These are phyloP conservation scores for Venturia nashicola DNA, from an alignment of 2,329 filamentous ascomycete genomes.

Conservation along the genomic window DNA sequence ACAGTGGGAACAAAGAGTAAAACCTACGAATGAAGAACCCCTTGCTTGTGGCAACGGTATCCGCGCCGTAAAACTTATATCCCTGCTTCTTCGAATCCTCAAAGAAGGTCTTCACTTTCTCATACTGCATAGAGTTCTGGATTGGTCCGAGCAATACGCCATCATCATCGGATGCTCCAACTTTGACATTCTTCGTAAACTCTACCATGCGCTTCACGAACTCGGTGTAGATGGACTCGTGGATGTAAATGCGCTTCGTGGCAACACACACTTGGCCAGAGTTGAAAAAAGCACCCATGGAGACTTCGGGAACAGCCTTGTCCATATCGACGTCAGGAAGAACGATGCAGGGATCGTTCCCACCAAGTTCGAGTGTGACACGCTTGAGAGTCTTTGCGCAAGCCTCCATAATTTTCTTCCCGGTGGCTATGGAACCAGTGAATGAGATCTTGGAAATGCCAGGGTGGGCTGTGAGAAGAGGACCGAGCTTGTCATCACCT, in stretches of 20 bases:
- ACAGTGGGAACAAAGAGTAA: neutral
- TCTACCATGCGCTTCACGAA: constrained; percentile 37
- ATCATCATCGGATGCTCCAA: constrained; percentile 25
- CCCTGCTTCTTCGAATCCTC: constrained; percentile 24
- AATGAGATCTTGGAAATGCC: constrained; percentile 51
- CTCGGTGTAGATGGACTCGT: constrained; percentile 38
- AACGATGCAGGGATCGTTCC: constrained; percentile 50
- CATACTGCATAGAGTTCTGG: constrained; percentile 45
- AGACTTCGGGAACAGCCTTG: constrained; percentile 36
- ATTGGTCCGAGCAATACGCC: constrained; percentile 43
- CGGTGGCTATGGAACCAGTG: constrained; percentile 48
- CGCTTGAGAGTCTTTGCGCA: constrained; percentile 46
- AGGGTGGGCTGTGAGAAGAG: constrained; percentile 45
- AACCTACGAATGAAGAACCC: constrained; percentile 24
- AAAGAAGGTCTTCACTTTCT: constrained; percentile 34
- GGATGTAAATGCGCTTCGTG: constrained; percentile 45
- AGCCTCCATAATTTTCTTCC: constrained; percentile 49
- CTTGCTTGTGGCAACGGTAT: constrained; percentile 31
- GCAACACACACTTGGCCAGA: constrained; percentile 43
- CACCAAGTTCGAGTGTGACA: constrained; percentile 48
- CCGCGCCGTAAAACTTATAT: constrained; percentile 41
- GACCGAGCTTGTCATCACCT: constrained; percentile 49
- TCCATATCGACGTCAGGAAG: constrained; percentile 45
- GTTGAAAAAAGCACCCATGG: constrained; percentile 43
- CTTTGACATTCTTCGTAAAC: constrained; percentile 31